Evolutionary conservation across 164 flowering plant species (phyloP).

Genomic region (Cinnamomum micranthum): DNA sequence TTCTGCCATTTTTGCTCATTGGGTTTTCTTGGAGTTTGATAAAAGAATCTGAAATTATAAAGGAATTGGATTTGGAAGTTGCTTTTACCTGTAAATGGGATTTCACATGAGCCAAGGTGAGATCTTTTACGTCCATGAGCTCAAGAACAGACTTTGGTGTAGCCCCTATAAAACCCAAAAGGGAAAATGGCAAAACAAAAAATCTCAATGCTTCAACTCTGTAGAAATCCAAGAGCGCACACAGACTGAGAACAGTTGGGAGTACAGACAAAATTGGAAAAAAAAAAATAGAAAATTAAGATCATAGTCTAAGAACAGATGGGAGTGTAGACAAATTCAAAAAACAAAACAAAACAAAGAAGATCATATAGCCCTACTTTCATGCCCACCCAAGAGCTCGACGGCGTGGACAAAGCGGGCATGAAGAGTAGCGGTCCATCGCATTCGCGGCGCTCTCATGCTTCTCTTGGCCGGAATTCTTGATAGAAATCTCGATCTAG

Average conservation of each 20-base stretch:
- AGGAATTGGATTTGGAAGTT: not conserved
- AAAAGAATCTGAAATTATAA: not conserved
- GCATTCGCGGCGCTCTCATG: conserved; percentile 94
- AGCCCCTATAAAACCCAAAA: conserved; percentile 50
- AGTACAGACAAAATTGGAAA: not conserved
- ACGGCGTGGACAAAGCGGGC: conserved; percentile 97
- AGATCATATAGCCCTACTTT: conserved; percentile 47
- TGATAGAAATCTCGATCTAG: conserved; percentile 67
- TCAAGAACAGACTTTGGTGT: conserved; percentile 98
- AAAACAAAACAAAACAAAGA: not conserved
- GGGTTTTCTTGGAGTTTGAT: not conserved
- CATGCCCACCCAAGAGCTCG: conserved; percentile 97
- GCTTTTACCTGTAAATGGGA: conserved; percentile 87
- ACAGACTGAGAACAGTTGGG: not conserved
- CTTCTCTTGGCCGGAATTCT: conserved; percentile 74
- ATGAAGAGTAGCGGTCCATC: conserved; percentile 95
- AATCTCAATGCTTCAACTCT: not conserved
- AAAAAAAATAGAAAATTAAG: not conserved
- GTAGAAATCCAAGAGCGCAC: not conserved
- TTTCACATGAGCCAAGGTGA: conserved; percentile 95
- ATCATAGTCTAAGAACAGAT: not conserved
- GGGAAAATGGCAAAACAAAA: not conserved
- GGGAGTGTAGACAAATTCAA: not conserved
- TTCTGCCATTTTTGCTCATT: not conserved
- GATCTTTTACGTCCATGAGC: conserved; percentile 99